Percentiles rank a stretch among this genome's conserved stretches.
Conservation (phyloP, 192 early-diverging fungal species). For the Linderina pennispora region DNA sequence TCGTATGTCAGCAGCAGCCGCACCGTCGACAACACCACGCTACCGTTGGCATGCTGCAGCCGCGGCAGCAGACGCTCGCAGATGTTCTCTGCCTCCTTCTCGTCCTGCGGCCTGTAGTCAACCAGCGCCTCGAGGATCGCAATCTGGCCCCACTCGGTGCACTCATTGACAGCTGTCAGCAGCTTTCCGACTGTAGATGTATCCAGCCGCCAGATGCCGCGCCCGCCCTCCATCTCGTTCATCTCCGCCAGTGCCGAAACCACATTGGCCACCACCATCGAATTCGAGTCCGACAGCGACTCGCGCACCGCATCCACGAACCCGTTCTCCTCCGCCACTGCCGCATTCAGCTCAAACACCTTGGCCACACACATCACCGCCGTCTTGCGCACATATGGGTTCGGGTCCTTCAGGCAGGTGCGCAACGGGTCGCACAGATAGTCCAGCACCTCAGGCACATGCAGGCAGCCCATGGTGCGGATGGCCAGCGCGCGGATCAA, state of each 20-base stretch:
- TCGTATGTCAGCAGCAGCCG: conserved; percentile 53
- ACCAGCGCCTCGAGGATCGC: conserved; percentile 83
- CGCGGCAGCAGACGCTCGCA: conserved; percentile 88
- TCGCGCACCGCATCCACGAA: conserved; percentile 81
- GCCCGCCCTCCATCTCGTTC: conserved; percentile 60
- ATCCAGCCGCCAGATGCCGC: conserved; percentile 76
- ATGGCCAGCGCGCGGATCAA: conserved; percentile 93
- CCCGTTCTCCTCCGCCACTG: conserved; percentile 86
- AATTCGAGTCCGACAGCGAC: conserved; percentile 88
- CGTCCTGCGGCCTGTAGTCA: conserved; percentile 67
- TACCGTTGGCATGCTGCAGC: conserved; percentile 94
- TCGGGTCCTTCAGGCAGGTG: conserved; percentile 85
- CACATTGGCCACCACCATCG: conserved; percentile 97
- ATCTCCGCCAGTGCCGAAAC: conserved; percentile 92
- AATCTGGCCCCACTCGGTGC: conserved; percentile 99
- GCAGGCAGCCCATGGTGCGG: conserved; percentile 96
- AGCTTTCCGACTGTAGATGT: conserved; percentile 66
- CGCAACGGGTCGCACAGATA: conserved; percentile 87
- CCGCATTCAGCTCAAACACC: conserved; percentile 85
- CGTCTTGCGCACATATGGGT: conserved; percentile 97
- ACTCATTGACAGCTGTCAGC: conserved; percentile 93
- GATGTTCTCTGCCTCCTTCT: conserved; percentile 80
- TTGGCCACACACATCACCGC: conserved; percentile 95
- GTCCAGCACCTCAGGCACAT: conserved; percentile 93
- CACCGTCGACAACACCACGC: conserved; percentile 89